Evolutionary conservation across 768 basidiomycete genomes (phyloP), one percentile per base, ranked within the genome.

Genomic region (Pleurotus sapidus): DNA sequence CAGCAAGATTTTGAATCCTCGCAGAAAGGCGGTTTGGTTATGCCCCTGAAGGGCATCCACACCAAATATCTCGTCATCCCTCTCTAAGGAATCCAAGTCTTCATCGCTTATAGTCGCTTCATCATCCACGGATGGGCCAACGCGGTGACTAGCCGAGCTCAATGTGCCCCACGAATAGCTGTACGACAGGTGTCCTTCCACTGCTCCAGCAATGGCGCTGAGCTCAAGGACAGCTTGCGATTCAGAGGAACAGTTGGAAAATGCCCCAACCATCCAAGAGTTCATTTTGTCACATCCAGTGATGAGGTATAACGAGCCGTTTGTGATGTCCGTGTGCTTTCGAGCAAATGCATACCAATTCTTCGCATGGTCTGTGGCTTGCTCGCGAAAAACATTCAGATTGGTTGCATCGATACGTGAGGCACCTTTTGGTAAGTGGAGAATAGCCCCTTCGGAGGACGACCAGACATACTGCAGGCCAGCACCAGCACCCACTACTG

Each of bases 1-100:
- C 17, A 47, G 24, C 24, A 51, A 4, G 4, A 58, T 25, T 17
- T 40, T 58, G 25, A 57, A 57, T 17, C 59, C 59, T 17, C 49
- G 59, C 11, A 64, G 56, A 38, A 65, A 65, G 18, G 62, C 51
- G 43, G 60, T 59, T 48, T 65, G 64, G 39, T 65, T 65, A 20
- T 58, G 56, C 1, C 46, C 54, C 3, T 47, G 47, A 12, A 43
- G 45, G 5, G 23, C 25, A 37, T 48, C 37, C 8, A 20, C 2
- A 40, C 12, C 11, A 1, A 46, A 20, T 30, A 40, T 8, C 1
- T 15, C 34, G 5, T 23, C 39, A 42, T 34, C 18, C 20, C 17
- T 8, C 5, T 7, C 17, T 18, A 47, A 24, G 17, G 39, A 12
- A 2, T 15, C 25, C 23, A 39, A 39, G 11, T 43, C 42, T 23